These are phyloP conservation scores for Elaeis oleifera DNA, from an alignment of 202 grass and related monocot species.

Conservation along the genomic window DNA sequence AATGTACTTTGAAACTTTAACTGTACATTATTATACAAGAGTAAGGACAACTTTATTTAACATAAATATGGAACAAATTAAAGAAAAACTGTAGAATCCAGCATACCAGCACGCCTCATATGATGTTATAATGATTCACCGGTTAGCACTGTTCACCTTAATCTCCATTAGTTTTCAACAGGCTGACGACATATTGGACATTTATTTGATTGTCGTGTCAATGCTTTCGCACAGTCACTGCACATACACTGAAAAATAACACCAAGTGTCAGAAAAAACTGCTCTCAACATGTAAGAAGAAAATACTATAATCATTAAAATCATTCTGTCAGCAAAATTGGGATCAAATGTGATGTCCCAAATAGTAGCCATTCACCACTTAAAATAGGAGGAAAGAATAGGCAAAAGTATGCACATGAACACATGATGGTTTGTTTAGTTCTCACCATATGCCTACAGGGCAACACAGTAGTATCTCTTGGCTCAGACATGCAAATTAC, in stretches of 20 bases:
- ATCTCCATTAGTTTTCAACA: slow-evolving; percentile 87
- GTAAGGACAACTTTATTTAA: slow-evolving; percentile 6
- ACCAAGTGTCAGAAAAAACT: too few relatives aligned
- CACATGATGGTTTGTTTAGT: background rate
- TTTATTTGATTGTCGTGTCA: slow-evolving; percentile 88
- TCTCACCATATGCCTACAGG: slow-evolving; percentile 96
- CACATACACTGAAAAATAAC: slow-evolving; percentile 67
- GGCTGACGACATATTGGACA: slow-evolving; percentile 94
- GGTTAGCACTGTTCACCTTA: slow-evolving; percentile 39
- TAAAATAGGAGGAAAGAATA: too few relatives aligned
- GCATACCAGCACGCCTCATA: slow-evolving; percentile 26
- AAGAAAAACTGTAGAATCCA: slow-evolving; percentile 15
- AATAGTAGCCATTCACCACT: too few relatives aligned
- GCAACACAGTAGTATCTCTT: slow-evolving; percentile 77
- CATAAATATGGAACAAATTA: slow-evolving; percentile 21
- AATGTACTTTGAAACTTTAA: too few relatives aligned
- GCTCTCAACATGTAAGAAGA: too few relatives aligned
- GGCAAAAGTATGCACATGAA: too few relatives aligned
- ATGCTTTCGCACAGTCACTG: slow-evolving; percentile 81
- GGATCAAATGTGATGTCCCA: too few relatives aligned
- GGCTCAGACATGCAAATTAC: slow-evolving; percentile 93
- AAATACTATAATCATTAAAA: too few relatives aligned
- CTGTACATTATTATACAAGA: slow-evolving; percentile 26
- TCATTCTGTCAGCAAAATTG: too few relatives aligned
- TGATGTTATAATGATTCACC: slow-evolving; percentile 14